These are phyloP conservation scores for Aspergillus nidulans DNA, from an alignment of 495 filamentous ascomycete genomes.

Conservation along the genomic window DNA sequence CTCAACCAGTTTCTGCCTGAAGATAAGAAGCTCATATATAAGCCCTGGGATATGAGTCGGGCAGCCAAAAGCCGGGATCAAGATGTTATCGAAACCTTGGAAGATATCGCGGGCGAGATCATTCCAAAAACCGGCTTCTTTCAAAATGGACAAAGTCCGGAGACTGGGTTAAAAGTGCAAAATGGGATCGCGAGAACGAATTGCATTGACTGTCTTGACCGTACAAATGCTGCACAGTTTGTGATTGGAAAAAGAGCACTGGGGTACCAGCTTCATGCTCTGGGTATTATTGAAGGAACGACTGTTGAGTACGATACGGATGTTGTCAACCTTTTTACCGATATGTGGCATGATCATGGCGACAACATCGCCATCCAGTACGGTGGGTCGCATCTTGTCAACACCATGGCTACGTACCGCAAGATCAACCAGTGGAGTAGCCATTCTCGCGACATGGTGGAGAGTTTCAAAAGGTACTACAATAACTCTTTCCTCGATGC, in stretches of 20 bases:
- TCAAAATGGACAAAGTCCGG: constrained; percentile 73
- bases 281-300: constrained; percentile 78
- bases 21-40: constrained; percentile 82
- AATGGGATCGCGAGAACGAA: constrained; percentile 94
- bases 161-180: constrained; percentile 65
- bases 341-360: constrained; percentile 94
- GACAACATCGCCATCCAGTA: constrained; percentile 98
- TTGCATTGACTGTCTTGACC: constrained; percentile 94
- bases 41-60: constrained; percentile 97
- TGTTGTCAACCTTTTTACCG: constrained; percentile 89
- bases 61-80: constrained; percentile 93
- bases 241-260: constrained; percentile 96
- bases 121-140: constrained; percentile 87
- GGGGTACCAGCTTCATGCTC: constrained; percentile 85
- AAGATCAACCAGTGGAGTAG: constrained; percentile 99
- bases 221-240: constrained; percentile 96
- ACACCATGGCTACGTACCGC: constrained; percentile 97
- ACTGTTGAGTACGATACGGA: constrained; percentile 91
- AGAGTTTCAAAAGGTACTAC: constrained; percentile 98
- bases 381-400: constrained; percentile 93
- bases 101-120: constrained; percentile 82
- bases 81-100: constrained; percentile 89
- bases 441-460: constrained; percentile 96
- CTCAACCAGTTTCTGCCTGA: constrained; percentile 90
- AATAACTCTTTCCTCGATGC: constrained; percentile 97